phyloP scores from a whole-genome alignment of 805 yeast species.

The Candida sphagnicola region DNA sequence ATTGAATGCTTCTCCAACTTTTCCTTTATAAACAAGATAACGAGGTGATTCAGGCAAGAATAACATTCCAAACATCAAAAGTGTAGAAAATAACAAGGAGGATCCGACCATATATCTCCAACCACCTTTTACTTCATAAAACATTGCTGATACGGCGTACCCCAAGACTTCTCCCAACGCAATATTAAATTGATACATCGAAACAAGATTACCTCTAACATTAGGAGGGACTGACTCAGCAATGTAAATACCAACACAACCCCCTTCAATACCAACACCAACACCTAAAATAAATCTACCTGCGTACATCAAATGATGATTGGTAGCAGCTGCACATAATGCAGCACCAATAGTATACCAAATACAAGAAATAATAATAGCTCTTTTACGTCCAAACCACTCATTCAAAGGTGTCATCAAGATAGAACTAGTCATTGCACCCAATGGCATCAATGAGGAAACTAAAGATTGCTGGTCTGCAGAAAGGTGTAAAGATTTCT shows the following conservation, averaged over 20 bases:
- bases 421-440: constrained; percentile 62
- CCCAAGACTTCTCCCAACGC: constrained; percentile 72
- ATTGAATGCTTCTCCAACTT: constrained; percentile 46
- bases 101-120: constrained; percentile 68
- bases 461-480: constrained; percentile 48
- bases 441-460: constrained; percentile 62
- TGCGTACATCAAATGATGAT: constrained; percentile 39
- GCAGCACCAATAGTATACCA: constrained; percentile 61
- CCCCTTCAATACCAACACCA: constrained; percentile 64
- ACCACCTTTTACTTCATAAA: constrained; percentile 47
- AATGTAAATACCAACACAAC: constrained; percentile 64
- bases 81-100: constrained; percentile 53
- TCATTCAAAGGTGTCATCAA: constrained; percentile 57
- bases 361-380: constrained; percentile 54
- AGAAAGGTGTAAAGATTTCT: constrained; percentile 35
- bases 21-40: constrained; percentile 56
- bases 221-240: constrained; percentile 59
- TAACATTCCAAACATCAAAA: constrained; percentile 47
- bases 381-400: constrained; percentile 49
- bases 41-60: constrained; percentile 69
- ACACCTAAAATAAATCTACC: constrained; percentile 43
- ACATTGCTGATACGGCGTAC: constrained; percentile 55
- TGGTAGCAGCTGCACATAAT: constrained; percentile 49
- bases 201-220: constrained; percentile 61
- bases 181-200: constrained; percentile 75